phyloP scores from a whole-genome alignment of 2,329 filamentous ascomycete genomes.

The Epichloe scottii region DNA sequence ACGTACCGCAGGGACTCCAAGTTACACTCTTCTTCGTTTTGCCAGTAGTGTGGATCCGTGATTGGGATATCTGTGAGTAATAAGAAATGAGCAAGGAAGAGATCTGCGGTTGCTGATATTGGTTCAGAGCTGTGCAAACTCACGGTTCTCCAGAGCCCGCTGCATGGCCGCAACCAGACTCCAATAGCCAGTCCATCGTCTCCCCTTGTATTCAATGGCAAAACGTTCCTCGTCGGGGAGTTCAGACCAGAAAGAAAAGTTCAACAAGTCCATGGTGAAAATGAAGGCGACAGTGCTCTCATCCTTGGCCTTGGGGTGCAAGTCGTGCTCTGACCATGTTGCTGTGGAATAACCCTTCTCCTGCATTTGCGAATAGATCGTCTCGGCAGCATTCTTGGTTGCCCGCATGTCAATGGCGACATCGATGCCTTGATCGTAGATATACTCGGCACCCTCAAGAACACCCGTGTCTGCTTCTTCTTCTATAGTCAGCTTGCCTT shows the following conservation, averaged over 20 bases:
- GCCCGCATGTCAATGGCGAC: constrained; percentile 76
- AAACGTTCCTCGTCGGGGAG: constrained; percentile 58
- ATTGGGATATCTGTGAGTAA: constrained; percentile 61
- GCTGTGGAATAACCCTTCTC: constrained; percentile 71
- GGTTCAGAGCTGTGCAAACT: constrained; percentile 6
- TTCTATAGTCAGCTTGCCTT: constrained; percentile 41
- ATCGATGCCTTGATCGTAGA: constrained; percentile 88
- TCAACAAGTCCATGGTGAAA: constrained; percentile 92
- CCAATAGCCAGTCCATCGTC: constrained; percentile 88
- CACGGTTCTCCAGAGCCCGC: constrained; percentile 75
- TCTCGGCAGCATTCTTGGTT: constrained; percentile 69
- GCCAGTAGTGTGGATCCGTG: constrained; percentile 79
- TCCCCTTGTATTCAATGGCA: constrained; percentile 67
- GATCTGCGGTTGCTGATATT: neutral
- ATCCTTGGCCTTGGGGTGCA: constrained; percentile 77
- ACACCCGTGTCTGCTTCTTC: constrained; percentile 67
- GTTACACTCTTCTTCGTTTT: constrained; percentile 61
- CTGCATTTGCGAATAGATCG: constrained; percentile 73
- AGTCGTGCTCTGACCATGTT: constrained; percentile 76
- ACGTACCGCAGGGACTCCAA: constrained; percentile 61
- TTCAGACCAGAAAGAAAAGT: constrained; percentile 95
- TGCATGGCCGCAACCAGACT: constrained; percentile 80
- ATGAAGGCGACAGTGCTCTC: constrained; percentile 79
- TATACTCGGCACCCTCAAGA: constrained; percentile 67
- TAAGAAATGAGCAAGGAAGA: neutral